These are phyloP conservation scores for Leccinum broughii DNA, from an alignment of 768 basidiomycete species.

Conservation along the genomic window DNA sequence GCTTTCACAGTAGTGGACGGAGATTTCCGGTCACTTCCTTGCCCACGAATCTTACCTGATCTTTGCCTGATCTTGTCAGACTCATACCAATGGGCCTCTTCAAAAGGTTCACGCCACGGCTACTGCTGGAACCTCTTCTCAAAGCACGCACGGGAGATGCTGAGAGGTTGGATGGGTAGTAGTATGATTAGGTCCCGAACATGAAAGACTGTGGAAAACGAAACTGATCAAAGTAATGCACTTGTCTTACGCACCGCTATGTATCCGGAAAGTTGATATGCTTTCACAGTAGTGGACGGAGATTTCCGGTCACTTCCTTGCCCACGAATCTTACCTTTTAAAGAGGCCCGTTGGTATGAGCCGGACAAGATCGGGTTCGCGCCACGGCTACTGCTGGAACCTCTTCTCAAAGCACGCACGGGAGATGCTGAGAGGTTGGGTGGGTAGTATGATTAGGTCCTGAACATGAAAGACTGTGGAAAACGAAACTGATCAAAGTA, in stretches of 20 bases:
- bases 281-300: neutral
- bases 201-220: neutral
- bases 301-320: constrained; percentile 5
- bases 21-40: constrained; percentile 6
- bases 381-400: constrained; percentile 12
- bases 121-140: constrained; percentile 14
- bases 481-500: neutral
- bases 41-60: constrained; percentile 26
- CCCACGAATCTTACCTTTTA: constrained; percentile 24
- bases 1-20: constrained; percentile 1
- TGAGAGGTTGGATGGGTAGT: constrained; percentile 11
- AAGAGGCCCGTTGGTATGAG: neutral
- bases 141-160: constrained; percentile 18
- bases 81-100: constrained; percentile 13
- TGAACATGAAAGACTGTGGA: neutral
- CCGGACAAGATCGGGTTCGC: neutral
- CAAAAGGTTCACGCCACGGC: constrained; percentile 1
- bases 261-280: constrained; percentile 16
- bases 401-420: constrained; percentile 14
- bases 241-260: constrained; percentile 1
- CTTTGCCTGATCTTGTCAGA: constrained; percentile 6
- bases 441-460: constrained; percentile 8
- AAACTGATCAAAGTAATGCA: neutral
- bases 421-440: constrained; percentile 16
- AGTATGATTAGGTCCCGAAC: constrained; percentile 2